Percentiles rank a stretch among this genome's conserved stretches.
Evolutionary conservation across 2,329 filamentous ascomycete species (phyloP).

Genomic region (Fusarium sp.): DNA sequence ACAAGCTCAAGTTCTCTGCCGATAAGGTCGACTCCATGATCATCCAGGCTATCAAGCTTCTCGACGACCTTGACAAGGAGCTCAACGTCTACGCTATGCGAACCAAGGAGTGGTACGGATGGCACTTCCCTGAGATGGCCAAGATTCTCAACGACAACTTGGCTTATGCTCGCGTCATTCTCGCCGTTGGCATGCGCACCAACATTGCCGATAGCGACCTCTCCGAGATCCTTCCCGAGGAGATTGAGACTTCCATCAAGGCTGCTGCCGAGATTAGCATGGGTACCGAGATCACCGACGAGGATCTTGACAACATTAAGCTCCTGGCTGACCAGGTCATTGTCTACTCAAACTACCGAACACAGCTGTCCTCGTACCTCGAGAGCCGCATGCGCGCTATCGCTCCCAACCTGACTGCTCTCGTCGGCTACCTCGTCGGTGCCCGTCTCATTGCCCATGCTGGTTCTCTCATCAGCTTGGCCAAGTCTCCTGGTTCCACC

Average conservation of each 20-base stretch:
- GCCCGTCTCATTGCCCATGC: constrained; percentile 94
- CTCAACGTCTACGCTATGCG: constrained; percentile 99
- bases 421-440: constrained; percentile 93
- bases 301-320: constrained; percentile 93
- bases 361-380: constrained; percentile 88
- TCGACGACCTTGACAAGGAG: constrained; percentile 98
- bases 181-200: constrained; percentile 88
- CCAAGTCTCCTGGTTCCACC: constrained; percentile 93
- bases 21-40: constrained; percentile 99
- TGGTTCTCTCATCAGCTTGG: constrained; percentile 91
- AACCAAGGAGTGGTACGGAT: constrained; percentile 99
- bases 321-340: constrained; percentile 93
- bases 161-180: constrained; percentile 88
- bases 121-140: constrained; percentile 98
- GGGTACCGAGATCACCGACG: constrained; percentile 94
- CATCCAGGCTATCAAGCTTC: constrained; percentile 91
- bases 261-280: constrained; percentile 95
- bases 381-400: constrained; percentile 95
- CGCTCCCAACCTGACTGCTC: constrained; percentile 91
- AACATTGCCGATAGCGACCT: constrained; percentile 82
- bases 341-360: constrained; percentile 88
- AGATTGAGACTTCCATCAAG: constrained; percentile 92
- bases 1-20: constrained; percentile 98
- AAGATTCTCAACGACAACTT: constrained; percentile 98
- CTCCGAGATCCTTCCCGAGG: constrained; percentile 90